phyloP scores from a whole-genome alignment of 1,139 yeast species.

The Zygosaccharomyces pseudobailii region DNA sequence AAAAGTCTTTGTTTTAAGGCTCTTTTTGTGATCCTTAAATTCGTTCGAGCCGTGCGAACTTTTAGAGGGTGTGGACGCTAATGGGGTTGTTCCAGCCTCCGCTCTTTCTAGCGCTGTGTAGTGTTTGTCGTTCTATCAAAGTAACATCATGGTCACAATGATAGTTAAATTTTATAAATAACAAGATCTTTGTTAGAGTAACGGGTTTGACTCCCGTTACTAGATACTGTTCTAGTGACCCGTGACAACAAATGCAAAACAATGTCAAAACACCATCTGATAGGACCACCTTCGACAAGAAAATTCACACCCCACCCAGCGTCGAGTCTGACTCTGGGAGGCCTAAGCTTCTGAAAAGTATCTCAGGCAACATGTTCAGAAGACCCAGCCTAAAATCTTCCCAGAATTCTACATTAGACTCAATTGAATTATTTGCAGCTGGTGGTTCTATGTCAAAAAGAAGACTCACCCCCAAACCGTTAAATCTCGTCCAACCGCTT shows the following conservation, averaged over 20 bases:
- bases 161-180: neutral
- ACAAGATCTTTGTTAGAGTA: neutral
- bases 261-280: constrained; percentile 15
- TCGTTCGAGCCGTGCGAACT: neutral
- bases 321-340: constrained; percentile 15
- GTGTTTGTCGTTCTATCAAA: neutral
- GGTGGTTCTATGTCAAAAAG: constrained; percentile 6
- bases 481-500: constrained; percentile 17
- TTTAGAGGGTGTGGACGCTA: neutral
- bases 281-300: constrained; percentile 17
- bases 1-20: neutral
- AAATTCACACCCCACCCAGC: constrained; percentile 33
- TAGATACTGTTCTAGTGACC: neutral
- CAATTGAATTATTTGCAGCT: constrained; percentile 10
- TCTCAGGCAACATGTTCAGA: constrained; percentile 27
- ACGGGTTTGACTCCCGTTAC: neutral
- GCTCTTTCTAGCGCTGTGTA: neutral
- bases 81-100: neutral
- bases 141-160: neutral
- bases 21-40: neutral
- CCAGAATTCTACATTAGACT: constrained; percentile 5
- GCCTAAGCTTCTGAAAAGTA: constrained; percentile 23
- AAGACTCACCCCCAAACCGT: constrained; percentile 20
- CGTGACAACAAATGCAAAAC: constrained; percentile 1
- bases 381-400: constrained; percentile 12